Percentiles rank a stretch among this genome's conserved stretches.
These are phyloP conservation scores for Astrephomene gubernaculifera DNA, from an alignment of 139 green algal species.

Conservation along the genomic window DNA sequence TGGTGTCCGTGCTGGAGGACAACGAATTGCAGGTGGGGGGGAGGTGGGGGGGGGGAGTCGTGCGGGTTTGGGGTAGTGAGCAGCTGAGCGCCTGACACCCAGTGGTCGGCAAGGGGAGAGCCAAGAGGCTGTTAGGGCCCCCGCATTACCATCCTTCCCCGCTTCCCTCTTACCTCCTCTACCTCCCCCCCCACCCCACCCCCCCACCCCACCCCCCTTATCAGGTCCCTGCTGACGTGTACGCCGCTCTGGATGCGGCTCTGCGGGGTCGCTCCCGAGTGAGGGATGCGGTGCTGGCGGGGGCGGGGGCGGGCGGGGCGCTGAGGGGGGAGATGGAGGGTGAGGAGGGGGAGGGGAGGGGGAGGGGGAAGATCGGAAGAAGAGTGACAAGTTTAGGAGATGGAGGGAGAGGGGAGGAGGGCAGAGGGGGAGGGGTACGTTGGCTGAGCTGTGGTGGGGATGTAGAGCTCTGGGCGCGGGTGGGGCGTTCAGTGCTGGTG, in stretches of 20 bases:
- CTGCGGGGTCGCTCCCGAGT: conserved; percentile 1
- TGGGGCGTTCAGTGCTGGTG: no score
- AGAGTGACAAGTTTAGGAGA: no score
- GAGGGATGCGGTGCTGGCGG: neutral
- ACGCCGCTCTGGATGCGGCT: conserved; percentile 1
- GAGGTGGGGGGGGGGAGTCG: neutral
- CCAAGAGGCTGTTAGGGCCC: no score
- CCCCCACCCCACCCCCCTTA: neutral
- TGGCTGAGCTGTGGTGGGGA: no score
- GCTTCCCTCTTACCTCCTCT: no score
- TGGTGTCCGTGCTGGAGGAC: conserved; percentile 12
- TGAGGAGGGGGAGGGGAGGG: neutral
- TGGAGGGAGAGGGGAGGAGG: neutral
- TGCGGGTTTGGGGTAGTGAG: no score
- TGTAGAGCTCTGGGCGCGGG: no score
- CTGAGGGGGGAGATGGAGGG: neutral
- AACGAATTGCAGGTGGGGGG: neutral
- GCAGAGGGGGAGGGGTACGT: neutral
- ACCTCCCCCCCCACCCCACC: no score
- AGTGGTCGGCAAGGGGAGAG: no score
- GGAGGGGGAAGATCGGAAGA: neutral
- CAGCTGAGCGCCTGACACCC: no score
- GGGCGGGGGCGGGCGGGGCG: neutral
- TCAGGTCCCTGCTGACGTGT: conserved; percentile 11
- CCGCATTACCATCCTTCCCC: no score